Evolutionary conservation across 805 yeast genomes (phyloP).

Genomic region (Lipomyces oligophaga): DNA sequence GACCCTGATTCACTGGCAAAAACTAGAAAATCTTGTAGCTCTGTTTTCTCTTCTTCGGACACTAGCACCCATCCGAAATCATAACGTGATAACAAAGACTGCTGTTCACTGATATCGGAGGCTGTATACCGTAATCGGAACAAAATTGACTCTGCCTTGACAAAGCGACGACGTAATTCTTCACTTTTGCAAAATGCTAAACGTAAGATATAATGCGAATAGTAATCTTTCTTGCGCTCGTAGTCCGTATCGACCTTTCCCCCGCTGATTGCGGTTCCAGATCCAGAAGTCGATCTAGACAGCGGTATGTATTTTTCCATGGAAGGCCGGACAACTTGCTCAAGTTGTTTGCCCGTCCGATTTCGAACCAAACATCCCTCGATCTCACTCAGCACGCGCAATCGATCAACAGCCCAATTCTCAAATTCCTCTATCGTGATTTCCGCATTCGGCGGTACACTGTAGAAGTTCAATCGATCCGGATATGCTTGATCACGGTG

Average conservation of each 20-base stretch:
- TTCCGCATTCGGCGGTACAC: conserved; percentile 73
- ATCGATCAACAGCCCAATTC: conserved; percentile 89
- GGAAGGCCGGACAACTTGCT: conserved; percentile 59
- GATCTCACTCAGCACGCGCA: conserved; percentile 76
- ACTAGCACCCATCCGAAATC: conserved; percentile 73
- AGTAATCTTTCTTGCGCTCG: conserved; percentile 84
- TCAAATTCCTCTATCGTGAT: conserved; percentile 91
- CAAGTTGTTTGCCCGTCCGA: conserved; percentile 61
- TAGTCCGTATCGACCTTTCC: conserved; percentile 37
- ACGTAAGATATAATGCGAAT: conserved; percentile 83
- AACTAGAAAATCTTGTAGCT: conserved; percentile 49
- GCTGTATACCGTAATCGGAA: conserved; percentile 69
- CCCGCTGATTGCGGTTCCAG: conserved; percentile 30
- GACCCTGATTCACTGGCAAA: conserved; percentile 46
- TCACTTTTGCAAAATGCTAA: conserved; percentile 75
- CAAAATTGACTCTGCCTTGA: conserved; percentile 67
- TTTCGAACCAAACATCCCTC: conserved; percentile 70
- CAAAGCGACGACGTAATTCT: conserved; percentile 75
- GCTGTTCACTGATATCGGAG: conserved; percentile 63
- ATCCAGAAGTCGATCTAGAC: conserved; percentile 39
- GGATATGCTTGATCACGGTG: conserved; percentile 44
- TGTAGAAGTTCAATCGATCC: conserved; percentile 69
- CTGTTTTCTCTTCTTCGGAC: conserved; percentile 54
- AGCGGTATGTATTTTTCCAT: conserved; percentile 64
- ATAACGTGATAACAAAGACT: conserved; percentile 51